Evolutionary conservation across 2,329 filamentous ascomycete species (phyloP).

Genomic region (Spiromastix sp.): DNA sequence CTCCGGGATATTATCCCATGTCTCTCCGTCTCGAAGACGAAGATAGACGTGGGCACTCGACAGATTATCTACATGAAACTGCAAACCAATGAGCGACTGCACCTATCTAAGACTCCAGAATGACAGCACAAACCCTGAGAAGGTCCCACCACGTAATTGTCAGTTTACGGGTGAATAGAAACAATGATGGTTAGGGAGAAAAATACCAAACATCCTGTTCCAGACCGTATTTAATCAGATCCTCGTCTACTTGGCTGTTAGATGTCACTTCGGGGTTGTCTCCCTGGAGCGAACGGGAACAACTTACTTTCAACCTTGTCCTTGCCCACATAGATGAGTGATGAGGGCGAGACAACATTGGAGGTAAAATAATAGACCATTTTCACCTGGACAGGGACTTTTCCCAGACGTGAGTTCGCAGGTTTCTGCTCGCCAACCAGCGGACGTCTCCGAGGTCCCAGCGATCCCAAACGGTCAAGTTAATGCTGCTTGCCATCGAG

Average conservation of each 20-base stretch:
- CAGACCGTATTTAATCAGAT: constrained; percentile 87
- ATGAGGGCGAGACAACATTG: constrained; percentile 67
- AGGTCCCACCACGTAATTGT: background rate
- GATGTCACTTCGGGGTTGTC: too few species aligned
- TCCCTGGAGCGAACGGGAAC: constrained; percentile 9
- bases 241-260: constrained; percentile 77
- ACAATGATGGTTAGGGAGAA: too few species aligned
- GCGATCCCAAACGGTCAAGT: too few species aligned
- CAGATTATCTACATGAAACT: constrained; percentile 97
- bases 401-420: background rate
- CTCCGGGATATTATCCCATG: constrained; percentile 72
- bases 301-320: constrained; percentile 94
- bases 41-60: constrained; percentile 96
- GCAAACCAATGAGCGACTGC: constrained; percentile 5
- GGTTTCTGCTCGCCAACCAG: background rate
- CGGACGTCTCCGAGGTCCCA: background rate
- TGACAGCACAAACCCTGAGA: background rate
- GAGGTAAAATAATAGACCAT: constrained; percentile 99
- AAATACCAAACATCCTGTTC: constrained; percentile 86
- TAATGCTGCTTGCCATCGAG: too few species aligned
- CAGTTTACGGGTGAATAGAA: background rate
- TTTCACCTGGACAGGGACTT: constrained; percentile 10
- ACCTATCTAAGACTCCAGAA: background rate
- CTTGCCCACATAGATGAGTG: constrained; percentile 92
- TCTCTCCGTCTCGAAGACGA: constrained; percentile 64